Percentiles rank a stretch among this genome's conserved stretches.
phyloP scores from a whole-genome alignment of 2,329 filamentous ascomycete species.

The Cucurbitaria berberidis region DNA sequence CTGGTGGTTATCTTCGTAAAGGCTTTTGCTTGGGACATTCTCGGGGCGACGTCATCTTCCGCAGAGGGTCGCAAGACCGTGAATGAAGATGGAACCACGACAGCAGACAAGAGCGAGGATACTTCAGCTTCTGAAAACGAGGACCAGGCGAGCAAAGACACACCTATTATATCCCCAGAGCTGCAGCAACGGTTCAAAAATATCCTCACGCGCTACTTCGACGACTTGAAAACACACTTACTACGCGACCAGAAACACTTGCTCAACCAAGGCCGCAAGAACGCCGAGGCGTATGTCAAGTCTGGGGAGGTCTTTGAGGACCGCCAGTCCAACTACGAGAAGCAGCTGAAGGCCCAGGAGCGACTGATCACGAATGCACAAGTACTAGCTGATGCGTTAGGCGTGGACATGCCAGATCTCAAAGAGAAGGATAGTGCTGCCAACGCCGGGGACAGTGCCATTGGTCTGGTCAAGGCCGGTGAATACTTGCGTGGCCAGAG shows the following conservation, averaged over 20 bases:
- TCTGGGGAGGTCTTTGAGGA: slow-evolving; percentile 99
- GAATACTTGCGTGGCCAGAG: slow-evolving; percentile 90
- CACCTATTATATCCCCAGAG: slow-evolving; percentile 76
- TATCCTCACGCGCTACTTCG: slow-evolving; percentile 85
- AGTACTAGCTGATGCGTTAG: slow-evolving; percentile 84
- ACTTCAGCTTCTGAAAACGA: slow-evolving; percentile 60
- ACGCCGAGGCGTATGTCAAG: slow-evolving; percentile 97
- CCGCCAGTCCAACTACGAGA: slow-evolving; percentile 93
- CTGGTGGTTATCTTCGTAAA: slow-evolving; percentile 95
- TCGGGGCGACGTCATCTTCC: slow-evolving; percentile 75
- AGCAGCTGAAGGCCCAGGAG: slow-evolving; percentile 89
- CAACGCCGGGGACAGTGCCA: slow-evolving; percentile 72
- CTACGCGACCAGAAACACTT: slow-evolving; percentile 91
- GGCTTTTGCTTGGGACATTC: slow-evolving; percentile 92
- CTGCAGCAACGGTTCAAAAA: slow-evolving; percentile 85
- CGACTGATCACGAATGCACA: slow-evolving; percentile 90
- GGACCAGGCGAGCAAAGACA: slow-evolving; percentile 64
- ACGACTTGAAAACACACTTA: slow-evolving; percentile 89
- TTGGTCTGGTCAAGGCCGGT: slow-evolving; percentile 91
- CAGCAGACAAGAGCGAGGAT: slow-evolving; percentile 60
- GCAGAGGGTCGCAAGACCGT: slow-evolving; percentile 83
- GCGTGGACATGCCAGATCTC: slow-evolving; percentile 90
- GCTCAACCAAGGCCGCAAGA: slow-evolving; percentile 84
- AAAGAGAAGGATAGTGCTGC: slow-evolving; percentile 79
- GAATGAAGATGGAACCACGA: slow-evolving; percentile 77